phyloP scores from a whole-genome alignment of 2,329 filamentous ascomycete species.

The Colletotrichum sojae region DNA sequence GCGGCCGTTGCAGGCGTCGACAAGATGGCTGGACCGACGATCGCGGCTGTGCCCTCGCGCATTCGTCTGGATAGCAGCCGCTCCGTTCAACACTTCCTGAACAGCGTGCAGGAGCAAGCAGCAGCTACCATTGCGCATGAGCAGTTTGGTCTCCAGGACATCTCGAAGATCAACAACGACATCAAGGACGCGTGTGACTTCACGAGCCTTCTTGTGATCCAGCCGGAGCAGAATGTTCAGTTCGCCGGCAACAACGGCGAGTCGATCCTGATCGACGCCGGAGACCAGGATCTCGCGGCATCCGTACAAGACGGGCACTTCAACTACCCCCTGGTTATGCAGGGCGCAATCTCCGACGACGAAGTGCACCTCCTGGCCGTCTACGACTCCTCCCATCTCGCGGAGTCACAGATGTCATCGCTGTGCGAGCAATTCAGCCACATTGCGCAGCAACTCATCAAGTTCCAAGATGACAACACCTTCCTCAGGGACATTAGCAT shows the following conservation, averaged over 20 bases:
- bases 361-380: neutral
- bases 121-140: constrained; percentile 42
- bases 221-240: constrained; percentile 34
- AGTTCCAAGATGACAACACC: neutral
- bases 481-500: neutral
- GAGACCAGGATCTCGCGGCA: neutral
- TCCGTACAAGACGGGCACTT: neutral
- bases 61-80: constrained; percentile 35
- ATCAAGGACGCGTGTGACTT: constrained; percentile 44
- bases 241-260: neutral
- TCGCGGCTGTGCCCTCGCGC: constrained; percentile 49
- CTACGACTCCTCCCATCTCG: constrained; percentile 11
- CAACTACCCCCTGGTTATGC: constrained; percentile 21
- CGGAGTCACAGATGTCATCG: neutral
- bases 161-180: constrained; percentile 36
- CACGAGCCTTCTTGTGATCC: constrained; percentile 48
- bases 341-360: constrained; percentile 4
- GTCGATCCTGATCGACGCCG: neutral
- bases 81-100: constrained; percentile 21
- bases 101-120: constrained; percentile 37
- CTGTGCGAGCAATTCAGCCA: constrained; percentile 11
- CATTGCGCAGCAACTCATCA: constrained; percentile 13
- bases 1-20: constrained; percentile 46
- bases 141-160: constrained; percentile 43
- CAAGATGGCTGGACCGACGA: constrained; percentile 46